Evolutionary conservation across 345 rosid species (phyloP).

Genomic region (Turritis glabra): DNA sequence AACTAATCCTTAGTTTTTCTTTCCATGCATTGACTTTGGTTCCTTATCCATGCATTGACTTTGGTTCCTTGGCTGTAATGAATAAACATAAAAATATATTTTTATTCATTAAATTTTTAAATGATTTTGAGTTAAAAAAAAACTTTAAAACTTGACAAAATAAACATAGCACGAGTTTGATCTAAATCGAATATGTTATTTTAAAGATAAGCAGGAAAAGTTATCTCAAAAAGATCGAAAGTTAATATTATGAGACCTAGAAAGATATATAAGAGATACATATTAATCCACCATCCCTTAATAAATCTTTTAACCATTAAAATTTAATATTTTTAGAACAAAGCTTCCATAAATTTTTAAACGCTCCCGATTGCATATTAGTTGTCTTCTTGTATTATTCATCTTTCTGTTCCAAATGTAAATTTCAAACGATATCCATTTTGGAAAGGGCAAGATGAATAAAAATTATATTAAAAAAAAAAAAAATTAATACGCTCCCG

Average conservation of each 20-base stretch:
- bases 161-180: neutral
- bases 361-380: neutral
- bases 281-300: neutral
- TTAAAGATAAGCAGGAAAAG: no score
- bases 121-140: neutral
- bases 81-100: neutral
- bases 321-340: neutral
- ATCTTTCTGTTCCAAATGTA: no score
- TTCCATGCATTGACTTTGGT: slow-evolving; percentile 27
- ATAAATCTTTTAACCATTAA: neutral
- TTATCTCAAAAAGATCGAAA: no score
- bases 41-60: slow-evolving; percentile 26
- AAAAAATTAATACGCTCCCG: no score
- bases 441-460: no score
- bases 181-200: no score
- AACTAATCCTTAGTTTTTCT: neutral
- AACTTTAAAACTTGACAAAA: no score
- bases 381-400: no score
- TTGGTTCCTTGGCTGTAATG: slow-evolving; percentile 11
- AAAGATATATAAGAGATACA: neutral
- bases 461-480: no score
- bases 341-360: neutral
- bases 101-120: neutral
- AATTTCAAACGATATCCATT: no score
- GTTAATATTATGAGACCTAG: no score